Evolutionary conservation across 768 basidiomycete genomes (phyloP).

Genomic region (Macrolepiota albuminosa): DNA sequence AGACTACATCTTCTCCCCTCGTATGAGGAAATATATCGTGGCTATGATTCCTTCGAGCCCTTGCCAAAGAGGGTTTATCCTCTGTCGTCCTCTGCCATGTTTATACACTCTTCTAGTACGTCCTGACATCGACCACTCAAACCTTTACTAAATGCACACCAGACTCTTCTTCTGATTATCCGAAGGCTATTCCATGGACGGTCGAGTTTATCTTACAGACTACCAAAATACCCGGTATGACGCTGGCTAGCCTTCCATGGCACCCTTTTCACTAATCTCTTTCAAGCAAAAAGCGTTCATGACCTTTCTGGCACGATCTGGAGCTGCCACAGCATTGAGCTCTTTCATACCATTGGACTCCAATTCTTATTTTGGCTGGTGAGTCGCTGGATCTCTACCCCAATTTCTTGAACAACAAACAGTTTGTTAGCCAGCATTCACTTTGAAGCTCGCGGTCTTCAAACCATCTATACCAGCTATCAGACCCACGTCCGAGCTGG

Average conservation of each 20-base stretch:
- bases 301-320: not conserved
- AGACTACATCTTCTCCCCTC: not conserved
- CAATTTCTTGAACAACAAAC: not conserved
- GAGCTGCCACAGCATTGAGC: constrained; percentile 6
- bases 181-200: not conserved
- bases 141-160: not conserved
- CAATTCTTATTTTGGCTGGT: constrained; percentile 3
- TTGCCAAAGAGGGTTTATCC: not conserved
- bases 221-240: not conserved
- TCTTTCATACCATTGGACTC: constrained; percentile 1
- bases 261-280: not conserved
- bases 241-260: not conserved
- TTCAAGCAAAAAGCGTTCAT: not conserved
- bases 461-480: not conserved
- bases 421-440: not conserved
- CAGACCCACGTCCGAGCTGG: not conserved
- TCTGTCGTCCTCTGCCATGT: not conserved
- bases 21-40: not conserved
- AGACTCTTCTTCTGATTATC: constrained; percentile 1
- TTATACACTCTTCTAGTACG: constrained; percentile 1
- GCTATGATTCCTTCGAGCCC: not conserved
- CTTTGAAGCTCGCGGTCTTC: not conserved
- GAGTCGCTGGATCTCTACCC: not conserved
- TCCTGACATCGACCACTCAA: no score
- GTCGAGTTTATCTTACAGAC: not conserved